Evolutionary conservation across 306 rosid species (phyloP), one percentile per base, ranked within the genome.

Genomic region (Coriaria nepalensis): DNA sequence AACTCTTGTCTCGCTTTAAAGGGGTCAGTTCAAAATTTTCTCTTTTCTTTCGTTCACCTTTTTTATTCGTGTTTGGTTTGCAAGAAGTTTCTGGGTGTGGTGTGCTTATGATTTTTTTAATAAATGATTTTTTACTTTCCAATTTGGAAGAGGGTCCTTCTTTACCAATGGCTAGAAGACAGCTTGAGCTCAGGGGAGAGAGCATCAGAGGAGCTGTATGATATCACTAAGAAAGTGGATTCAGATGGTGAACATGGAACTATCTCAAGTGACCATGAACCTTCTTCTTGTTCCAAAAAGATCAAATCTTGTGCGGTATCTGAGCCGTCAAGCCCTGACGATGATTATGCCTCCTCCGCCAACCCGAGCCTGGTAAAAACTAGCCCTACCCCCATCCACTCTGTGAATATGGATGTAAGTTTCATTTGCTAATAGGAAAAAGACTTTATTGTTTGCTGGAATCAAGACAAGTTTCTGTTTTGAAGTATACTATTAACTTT

Each of bases 141-240:
- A 20, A 20, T 60, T 35, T 38, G 60, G 73, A 70, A 84, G 95
- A 79, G 49, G 44, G 63, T 73, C 54, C 63, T 90, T 44, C 68
- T 63, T 34, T 81, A 77, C 63, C 92, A 74, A 39, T 84, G 97
- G 97, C 61, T 90, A 44, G 92, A 84, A 56, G 97, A 84, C 53
- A 61, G 95, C 67, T 73, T 88, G 76, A 81, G 76, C 57, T 62
- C 79, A 39, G 95, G 90, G 40, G 84, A 76, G 73, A 76, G 70
- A 62, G 67, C 63, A 10, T 67, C 80, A 9, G 90, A 84, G 75
- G 87, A 78, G 59, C 55, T 64, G 67, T 81, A 78, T 62, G 33
- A 37, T 54, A 50, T 81, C 29, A 20, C 2, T 20, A 20, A 20
- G 33, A 73, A 73, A 45, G 53, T 67, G 68, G 82, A 61, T 37